Percentiles rank a stretch among this genome's conserved stretches.
Conservation (phyloP, 768 basidiomycete species). For the Naematelia aurantialba region DNA sequence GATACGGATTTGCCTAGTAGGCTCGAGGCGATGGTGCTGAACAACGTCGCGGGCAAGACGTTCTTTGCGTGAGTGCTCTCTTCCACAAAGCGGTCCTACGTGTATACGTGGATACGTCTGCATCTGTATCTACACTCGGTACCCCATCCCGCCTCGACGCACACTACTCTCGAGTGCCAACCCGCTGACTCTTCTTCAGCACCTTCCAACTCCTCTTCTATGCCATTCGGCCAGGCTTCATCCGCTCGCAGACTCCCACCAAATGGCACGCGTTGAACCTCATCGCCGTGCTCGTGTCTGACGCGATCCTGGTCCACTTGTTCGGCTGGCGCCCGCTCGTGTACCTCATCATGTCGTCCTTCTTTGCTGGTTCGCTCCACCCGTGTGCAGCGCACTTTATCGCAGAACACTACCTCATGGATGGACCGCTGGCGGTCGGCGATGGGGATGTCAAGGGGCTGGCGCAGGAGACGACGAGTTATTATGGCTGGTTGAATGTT, state of each 20-base stretch:
- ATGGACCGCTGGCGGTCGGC: constrained; percentile 20
- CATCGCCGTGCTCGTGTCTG: constrained; percentile 63
- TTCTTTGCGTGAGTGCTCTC: constrained; percentile 80
- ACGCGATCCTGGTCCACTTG: constrained; percentile 58
- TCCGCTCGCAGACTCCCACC: constrained; percentile 75
- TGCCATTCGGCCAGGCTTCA: constrained; percentile 88
- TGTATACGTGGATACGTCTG: too few relatives aligned
- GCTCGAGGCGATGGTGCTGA: constrained; percentile 76
- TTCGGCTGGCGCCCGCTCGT: constrained; percentile 57
- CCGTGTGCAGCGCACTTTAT: constrained; percentile 98
- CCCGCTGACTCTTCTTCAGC: constrained; percentile 41
- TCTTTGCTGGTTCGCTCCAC: constrained; percentile 94
- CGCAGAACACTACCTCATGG: constrained; percentile 81
- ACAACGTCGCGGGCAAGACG: constrained; percentile 95
- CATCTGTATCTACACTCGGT: neutral
- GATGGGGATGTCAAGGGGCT: constrained; percentile 50
- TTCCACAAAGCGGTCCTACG: too few relatives aligned
- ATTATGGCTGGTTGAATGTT: constrained; percentile 86
- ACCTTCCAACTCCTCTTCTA: constrained; percentile 99
- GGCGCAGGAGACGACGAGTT: constrained; percentile 92
- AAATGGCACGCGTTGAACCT: constrained; percentile 83
- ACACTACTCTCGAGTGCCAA: neutral
- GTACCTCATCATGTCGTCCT: constrained; percentile 82
- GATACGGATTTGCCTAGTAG: constrained; percentile 91
- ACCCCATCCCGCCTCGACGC: neutral